Evolutionary conservation across 768 basidiomycete genomes (phyloP).

Genomic region (Panus rudis): DNA sequence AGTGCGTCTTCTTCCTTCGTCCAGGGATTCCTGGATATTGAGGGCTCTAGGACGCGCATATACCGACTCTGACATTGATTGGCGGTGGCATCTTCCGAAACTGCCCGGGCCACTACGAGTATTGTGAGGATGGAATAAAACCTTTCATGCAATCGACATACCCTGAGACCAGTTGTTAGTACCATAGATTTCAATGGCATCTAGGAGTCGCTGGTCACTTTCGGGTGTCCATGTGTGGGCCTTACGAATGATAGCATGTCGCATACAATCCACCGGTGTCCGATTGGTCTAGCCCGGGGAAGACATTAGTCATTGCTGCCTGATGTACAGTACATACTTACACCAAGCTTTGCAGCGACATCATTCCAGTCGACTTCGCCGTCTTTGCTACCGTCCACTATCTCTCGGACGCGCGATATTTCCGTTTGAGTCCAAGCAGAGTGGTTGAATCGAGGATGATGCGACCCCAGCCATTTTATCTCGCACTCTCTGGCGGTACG

Average conservation of each 20-base stretch:
- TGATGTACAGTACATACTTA: slow-evolving; percentile 13
- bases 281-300: slow-evolving; percentile 49
- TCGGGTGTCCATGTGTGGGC: slow-evolving; percentile 51
- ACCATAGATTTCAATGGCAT: slow-evolving; percentile 58
- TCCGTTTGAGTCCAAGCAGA: slow-evolving; percentile 51
- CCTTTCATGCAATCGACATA: slow-evolving; percentile 23
- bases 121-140: neutral
- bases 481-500: slow-evolving; percentile 67
- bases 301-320: neutral
- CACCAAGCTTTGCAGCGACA: slow-evolving; percentile 49
- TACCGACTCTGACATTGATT: slow-evolving; percentile 64
- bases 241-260: slow-evolving; percentile 40
- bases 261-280: slow-evolving; percentile 69
- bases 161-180: slow-evolving; percentile 66
- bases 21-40: slow-evolving; percentile 54
- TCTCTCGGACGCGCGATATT: slow-evolving; percentile 35
- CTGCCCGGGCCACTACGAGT: slow-evolving; percentile 53
- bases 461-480: slow-evolving; percentile 67
- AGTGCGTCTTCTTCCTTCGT: slow-evolving; percentile 55
- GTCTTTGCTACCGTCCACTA: slow-evolving; percentile 32
- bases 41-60: slow-evolving; percentile 51
- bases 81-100: slow-evolving; percentile 61
- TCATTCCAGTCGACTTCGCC: slow-evolving; percentile 54
- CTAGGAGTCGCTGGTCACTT: slow-evolving; percentile 46
- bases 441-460: slow-evolving; percentile 54